A percentile compares a stretch with the other conserved stretches of the same genome.
These are phyloP conservation scores for Biancaea sappan DNA, from an alignment of 306 rosid species.

Conservation along the genomic window DNA sequence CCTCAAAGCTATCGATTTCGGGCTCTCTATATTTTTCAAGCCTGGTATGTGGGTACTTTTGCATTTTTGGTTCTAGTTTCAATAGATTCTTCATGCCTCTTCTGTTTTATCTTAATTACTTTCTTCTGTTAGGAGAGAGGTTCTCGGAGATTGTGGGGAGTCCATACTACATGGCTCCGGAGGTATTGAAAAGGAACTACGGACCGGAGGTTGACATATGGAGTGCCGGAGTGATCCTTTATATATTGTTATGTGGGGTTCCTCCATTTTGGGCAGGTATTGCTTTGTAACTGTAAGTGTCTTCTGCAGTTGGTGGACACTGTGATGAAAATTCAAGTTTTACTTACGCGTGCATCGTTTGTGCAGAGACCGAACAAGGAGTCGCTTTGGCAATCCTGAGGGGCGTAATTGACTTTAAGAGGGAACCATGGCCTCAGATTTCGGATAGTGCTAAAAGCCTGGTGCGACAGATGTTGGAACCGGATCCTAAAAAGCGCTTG, in stretches of 20 bases:
- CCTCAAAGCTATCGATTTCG: slow-evolving; percentile 86
- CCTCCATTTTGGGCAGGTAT: slow-evolving; percentile 97
- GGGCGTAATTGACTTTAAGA: slow-evolving; percentile 93
- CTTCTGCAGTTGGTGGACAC: background rate
- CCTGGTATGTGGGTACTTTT: slow-evolving; percentile 50
- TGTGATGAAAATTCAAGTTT: slow-evolving; percentile 1
- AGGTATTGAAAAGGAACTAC: slow-evolving; percentile 79
- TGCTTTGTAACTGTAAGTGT: background rate
- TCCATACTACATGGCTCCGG: slow-evolving; percentile 93
- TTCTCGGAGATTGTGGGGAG: slow-evolving; percentile 91
- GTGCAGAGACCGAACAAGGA: slow-evolving; percentile 86
- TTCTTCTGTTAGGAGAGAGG: slow-evolving; percentile 55
- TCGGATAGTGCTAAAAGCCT: slow-evolving; percentile 96
- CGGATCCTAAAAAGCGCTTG: slow-evolving; percentile 85
- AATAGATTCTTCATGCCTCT: background rate
- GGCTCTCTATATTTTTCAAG: slow-evolving; percentile 80
- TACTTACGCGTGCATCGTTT: slow-evolving; percentile 25
- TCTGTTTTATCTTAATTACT: background rate
- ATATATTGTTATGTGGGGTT: slow-evolving; percentile 82
- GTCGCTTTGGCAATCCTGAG: slow-evolving; percentile 97
- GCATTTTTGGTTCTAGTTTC: background rate
- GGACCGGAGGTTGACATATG: slow-evolving; percentile 89
- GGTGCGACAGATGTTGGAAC: slow-evolving; percentile 90
- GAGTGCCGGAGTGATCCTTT: slow-evolving; percentile 90
- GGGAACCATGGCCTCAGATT: slow-evolving; percentile 99